Percentiles rank a stretch among this genome's conserved stretches.
phyloP scores from a whole-genome alignment of 768 basidiomycete species.

The Suillus alpinus region DNA sequence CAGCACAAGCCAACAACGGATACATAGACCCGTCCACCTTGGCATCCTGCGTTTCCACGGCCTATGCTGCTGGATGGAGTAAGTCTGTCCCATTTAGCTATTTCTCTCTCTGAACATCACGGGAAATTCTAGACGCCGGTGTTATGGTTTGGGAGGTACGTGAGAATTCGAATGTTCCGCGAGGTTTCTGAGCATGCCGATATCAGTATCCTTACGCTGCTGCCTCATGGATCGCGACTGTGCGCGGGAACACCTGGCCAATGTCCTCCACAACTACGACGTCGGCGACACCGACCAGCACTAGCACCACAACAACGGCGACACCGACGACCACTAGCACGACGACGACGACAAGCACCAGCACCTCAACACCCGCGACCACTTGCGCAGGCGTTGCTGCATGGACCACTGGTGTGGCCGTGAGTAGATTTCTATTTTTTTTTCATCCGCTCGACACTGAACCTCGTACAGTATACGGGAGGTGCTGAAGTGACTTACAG shows the following conservation, averaged over 20 bases:
- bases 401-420: conserved; percentile 36
- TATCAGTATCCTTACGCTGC: conserved; percentile 37
- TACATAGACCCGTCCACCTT: conserved; percentile 59
- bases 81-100: conserved; percentile 26
- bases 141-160: conserved; percentile 42
- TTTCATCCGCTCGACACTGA: neutral
- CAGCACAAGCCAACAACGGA: conserved; percentile 43
- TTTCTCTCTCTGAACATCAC: neutral
- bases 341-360: conserved; percentile 20
- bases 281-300: conserved; percentile 9
- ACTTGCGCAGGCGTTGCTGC: conserved; percentile 40
- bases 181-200: neutral
- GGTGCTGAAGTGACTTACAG: conserved; percentile 40
- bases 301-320: conserved; percentile 22
- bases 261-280: conserved; percentile 19
- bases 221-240: conserved; percentile 37
- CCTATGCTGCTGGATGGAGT: conserved; percentile 67
- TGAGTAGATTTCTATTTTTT: conserved; percentile 19
- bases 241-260: conserved; percentile 35
- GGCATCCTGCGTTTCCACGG: conserved; percentile 57
- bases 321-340: neutral
- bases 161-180: neutral
- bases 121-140: conserved; percentile 28
- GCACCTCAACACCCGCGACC: conserved; percentile 17
- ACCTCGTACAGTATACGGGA: conserved; percentile 36